phyloP scores from a whole-genome alignment of 352 stramenopile species.

The Pythium guiyangense region DNA sequence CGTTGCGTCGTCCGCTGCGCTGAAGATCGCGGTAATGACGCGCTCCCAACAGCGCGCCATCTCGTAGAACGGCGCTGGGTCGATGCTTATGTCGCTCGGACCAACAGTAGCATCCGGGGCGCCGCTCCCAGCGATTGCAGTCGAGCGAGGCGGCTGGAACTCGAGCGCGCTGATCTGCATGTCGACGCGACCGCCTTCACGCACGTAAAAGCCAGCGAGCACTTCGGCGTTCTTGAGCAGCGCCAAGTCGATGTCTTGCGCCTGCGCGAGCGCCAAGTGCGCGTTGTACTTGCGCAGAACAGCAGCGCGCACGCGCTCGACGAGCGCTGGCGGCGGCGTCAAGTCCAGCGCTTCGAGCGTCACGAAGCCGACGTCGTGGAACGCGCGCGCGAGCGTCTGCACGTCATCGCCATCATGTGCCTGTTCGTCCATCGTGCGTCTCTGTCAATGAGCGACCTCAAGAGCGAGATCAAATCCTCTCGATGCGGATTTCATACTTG shows the following conservation, averaged over 20 bases:
- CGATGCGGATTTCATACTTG: neutral
- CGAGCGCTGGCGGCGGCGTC: slow-evolving; percentile 9
- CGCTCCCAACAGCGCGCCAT: slow-evolving; percentile 29
- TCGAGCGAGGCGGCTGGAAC: slow-evolving; percentile 10
- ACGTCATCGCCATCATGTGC: neutral
- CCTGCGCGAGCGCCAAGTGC: slow-evolving; percentile 25
- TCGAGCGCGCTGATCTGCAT: slow-evolving; percentile 43
- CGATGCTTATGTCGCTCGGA: slow-evolving; percentile 10
- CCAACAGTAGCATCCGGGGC: neutral
- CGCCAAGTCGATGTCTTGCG: slow-evolving; percentile 26
- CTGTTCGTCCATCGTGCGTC: neutral
- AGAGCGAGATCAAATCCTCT: no score
- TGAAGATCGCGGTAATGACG: slow-evolving; percentile 18
- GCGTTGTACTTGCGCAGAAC: slow-evolving; percentile 34
- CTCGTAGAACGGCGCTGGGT: slow-evolving; percentile 22
- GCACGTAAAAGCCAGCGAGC: slow-evolving; percentile 66
- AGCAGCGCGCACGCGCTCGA: slow-evolving; percentile 19
- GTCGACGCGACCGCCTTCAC: slow-evolving; percentile 62
- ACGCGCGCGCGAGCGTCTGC: slow-evolving; percentile 9
- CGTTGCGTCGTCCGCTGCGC: neutral
- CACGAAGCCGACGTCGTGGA: slow-evolving; percentile 52
- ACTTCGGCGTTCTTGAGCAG: slow-evolving; percentile 39
- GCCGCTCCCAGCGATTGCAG: neutral
- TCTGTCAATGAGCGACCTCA: no score
- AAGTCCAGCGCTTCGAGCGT: slow-evolving; percentile 18